Conservation (phyloP, 2,329 filamentous ascomycete genomes). For the Fusarium hostae region DNA sequence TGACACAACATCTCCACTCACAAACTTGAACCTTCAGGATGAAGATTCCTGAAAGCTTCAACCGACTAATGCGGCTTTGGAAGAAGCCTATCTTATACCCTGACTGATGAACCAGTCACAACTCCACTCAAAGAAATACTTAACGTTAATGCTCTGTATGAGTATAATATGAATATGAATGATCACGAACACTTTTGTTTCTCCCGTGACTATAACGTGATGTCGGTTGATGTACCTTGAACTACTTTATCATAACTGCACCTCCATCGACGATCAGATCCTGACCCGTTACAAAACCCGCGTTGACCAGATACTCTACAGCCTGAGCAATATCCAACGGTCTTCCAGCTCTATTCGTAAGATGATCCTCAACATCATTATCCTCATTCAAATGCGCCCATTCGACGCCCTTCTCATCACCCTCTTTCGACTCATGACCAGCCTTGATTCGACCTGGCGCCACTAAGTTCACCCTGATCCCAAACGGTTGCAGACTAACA, state of each 20-base stretch:
- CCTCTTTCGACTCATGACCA: conserved; percentile 2
- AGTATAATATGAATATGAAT: conserved; percentile 27
- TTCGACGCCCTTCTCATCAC: not conserved
- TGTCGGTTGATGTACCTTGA: not conserved
- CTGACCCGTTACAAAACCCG: conserved; percentile 18
- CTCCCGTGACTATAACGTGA: not conserved
- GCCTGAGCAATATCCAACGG: conserved; percentile 10
- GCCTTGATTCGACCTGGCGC: conserved; percentile 14
- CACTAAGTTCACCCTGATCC: conserved; percentile 10
- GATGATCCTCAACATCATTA: conserved; percentile 16
- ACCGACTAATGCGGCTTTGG: conserved; percentile 18
- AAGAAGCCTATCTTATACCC: conserved; percentile 25
- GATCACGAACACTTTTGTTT: not conserved
- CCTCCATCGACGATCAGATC: conserved; percentile 14
- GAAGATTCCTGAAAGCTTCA: not conserved
- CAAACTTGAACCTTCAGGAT: not conserved
- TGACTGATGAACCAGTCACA: conserved; percentile 9
- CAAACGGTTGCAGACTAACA: not conserved
- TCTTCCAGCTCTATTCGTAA: conserved; percentile 16
- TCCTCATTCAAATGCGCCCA: conserved; percentile 14
- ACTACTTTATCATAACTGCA: conserved; percentile 14
- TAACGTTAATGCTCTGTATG: conserved; percentile 18
- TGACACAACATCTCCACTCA: conserved; percentile 16
- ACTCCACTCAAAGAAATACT: conserved; percentile 19
- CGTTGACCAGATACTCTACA: conserved; percentile 19